Conservation (phyloP, 352 stramenopile genomes). For the Detonula confervacea region DNA sequence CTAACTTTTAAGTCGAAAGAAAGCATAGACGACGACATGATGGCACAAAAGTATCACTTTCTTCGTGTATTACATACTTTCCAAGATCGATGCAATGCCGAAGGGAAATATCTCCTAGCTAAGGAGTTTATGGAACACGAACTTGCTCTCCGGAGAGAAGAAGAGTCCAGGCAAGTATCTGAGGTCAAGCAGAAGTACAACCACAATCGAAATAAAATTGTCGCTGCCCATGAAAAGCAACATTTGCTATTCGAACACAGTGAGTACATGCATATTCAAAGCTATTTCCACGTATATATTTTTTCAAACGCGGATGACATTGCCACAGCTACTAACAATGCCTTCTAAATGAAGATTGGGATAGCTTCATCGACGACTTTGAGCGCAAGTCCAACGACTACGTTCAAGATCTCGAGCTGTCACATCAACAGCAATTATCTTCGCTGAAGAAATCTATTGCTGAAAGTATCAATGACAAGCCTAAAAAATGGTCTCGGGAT, state of each 20-base stretch:
- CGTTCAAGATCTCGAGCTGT: slow-evolving; percentile 93
- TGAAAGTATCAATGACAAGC: slow-evolving; percentile 84
- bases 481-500: slow-evolving; percentile 91
- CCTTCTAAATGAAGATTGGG: slow-evolving; percentile 87
- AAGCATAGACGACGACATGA: not conserved
- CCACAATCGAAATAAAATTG: slow-evolving; percentile 19
- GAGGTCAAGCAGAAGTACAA: slow-evolving; percentile 2
- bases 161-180: slow-evolving; percentile 11
- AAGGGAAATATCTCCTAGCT: slow-evolving; percentile 42
- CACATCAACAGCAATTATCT: slow-evolving; percentile 88
- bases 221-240: slow-evolving; percentile 28
- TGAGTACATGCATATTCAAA: too few species aligned
- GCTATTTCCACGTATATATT: too few species aligned
- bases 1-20: not conserved
- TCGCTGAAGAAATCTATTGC: slow-evolving; percentile 91
- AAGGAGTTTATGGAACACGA: slow-evolving; percentile 40
- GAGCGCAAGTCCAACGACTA: slow-evolving; percentile 93
- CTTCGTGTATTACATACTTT: slow-evolving; percentile 9
- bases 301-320: too few species aligned
- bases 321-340: not conserved
- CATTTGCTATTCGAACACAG: slow-evolving; percentile 23
- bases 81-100: slow-evolving; percentile 10
- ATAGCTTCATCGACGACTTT: slow-evolving; percentile 95
- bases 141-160: slow-evolving; percentile 24
- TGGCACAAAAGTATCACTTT: slow-evolving; percentile 10